Base-by-base conservation (phyloP, 2,329 filamentous ascomycete genomes). In the Colletotrichum acutatum region DNA sequence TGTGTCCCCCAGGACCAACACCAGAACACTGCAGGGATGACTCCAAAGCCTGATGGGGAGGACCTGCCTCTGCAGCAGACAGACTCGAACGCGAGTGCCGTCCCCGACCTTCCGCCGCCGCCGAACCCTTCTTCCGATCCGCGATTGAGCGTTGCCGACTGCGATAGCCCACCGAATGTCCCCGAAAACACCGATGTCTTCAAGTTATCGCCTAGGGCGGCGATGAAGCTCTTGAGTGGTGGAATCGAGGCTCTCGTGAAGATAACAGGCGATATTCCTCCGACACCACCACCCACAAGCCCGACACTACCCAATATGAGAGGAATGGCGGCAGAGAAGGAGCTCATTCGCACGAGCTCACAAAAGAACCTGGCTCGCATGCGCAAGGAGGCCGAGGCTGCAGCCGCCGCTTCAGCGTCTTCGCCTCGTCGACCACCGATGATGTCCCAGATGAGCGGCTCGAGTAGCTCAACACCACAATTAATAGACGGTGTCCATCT, bases 171-270 rank as follows among this genome's bases (percentile, higher is more conserved):
- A 49, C 77, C 76, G 59, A 78, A 77, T 64, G 72, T 79, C 71
- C 75, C 80, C 75, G 75, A 83, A 76, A 79, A 83, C 71, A 87
- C 93, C 82, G 92, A 95, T 80, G 88, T 97, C 74, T 94, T 93
- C 83, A 89, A 89, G 64, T 87, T 98, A 72, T 85, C 91, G 1
- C 91, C 95, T 4, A 86, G 92, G 64, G 91, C 91, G 2, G 95
- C 95, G 5, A 88, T 98, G 78, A 93, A 92, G 78, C 86, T 97
- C 75, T 88, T 98, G n/a, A 92, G 92, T 76, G 87, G 90, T 52
- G 90, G 90, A 71, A 86, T 95, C 73, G 93, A 95, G 77, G 87
- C 90, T 4, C 87, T 97, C 64, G 92, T 95, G 32, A 88, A 89
- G 75, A 86, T 92, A 71, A 94, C 93, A 1, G 93, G 94, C 79